Evolutionary conservation across 129 eudicot genomes (phyloP), one percentile per base, ranked within the genome.

Genomic region (Saposhnikovia divaricata): DNA sequence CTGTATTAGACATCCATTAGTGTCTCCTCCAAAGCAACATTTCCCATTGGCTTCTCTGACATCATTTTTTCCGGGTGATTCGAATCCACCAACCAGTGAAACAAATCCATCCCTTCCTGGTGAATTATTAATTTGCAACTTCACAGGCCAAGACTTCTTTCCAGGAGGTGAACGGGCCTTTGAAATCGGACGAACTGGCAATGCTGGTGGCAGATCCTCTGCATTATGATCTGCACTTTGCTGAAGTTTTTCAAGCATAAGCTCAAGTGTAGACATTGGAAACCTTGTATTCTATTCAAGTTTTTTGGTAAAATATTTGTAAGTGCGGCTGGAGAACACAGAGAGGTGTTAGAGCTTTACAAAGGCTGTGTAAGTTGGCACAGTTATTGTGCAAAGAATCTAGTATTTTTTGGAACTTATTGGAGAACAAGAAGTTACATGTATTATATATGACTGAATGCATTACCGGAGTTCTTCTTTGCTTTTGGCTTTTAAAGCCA

Each of bases 121-220:
- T 9, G 47, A 40, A 72, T 55, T 45, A 71, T 73, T 37, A 40
- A 61, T 72, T 43, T 80, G 82, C 47, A 76, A 74, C 66, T 80
- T 83, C n/a, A 80, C 69, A 73, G 89, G 76, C 83, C 81, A 5
- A 44, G 79, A 80, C 80, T 84, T 86, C 82, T 89, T 81, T 23
- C 82, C 73, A 45, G 83, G 87, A 2, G 97, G 92, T 72, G 83
- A 63, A 39, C 96, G 89, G 59, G 90, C 93, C 85, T 79, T 89
- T 13, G 90, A 86, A 3, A 85, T 82, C 3, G 97, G 97, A 11
- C 97, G 88, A 74, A 66, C 84, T 0, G 97, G 97, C 82, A 92
- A 77, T 53, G 85, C 81, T 0, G 97, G 97, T 34, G 85, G 86
- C 42, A 63, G 77, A 72, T 83, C 93, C 78, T 79, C 79, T 11